Evolutionary conservation across 2,329 filamentous ascomycete species (phyloP), one percentile per base, ranked within the genome.

Genomic region (Colletotrichum tofieldiae): DNA sequence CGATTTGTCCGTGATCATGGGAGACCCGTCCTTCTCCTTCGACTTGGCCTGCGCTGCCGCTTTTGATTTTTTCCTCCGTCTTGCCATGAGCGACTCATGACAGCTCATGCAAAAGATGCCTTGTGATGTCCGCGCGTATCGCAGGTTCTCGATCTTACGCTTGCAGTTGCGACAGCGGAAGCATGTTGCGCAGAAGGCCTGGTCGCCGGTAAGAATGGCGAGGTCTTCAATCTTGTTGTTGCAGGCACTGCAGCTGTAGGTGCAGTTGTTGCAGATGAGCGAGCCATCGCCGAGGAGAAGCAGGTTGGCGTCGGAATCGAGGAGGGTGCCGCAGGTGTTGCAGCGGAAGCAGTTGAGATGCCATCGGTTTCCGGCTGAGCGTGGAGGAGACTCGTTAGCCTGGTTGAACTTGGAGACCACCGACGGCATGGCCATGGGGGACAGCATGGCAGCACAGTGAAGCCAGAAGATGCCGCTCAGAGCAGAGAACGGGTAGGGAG

Each of bases 71-170:
- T 98, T 98, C 78, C 94, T 90, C 75, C 96, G 90, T 75, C 96
- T 89, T 61, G 96, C 94, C 95, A 98, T 98, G 65, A 99, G 85
- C 37, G 94, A 96, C 83, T 99, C 96, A 80, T 99, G 96, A 81
- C 96, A 99, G 79, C 93, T 95, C 96, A 99, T 99, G 85, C 96
- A 99, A 81, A 99, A 98, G 77, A 99, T 99, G 73, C 96, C 96
- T 83, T 98, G 96, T 9, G 96, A 98, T 1, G 96, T 99, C 79
- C 96, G 92, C 66, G 96, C 96, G 90, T 98, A 99, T 81, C 96
- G 92, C 75, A 99, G 87, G 81, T 99, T 99, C 83, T 99, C 96
- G 73, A 99, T 99, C 86, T 98, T 98, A 81, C 94, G 92, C 86
- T 98, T 99, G 88, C 96, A 99, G 82, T 98, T 99, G 78, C 96